These are phyloP conservation scores for Climacium dendroides DNA, from an alignment of 225 moss, liverwort and hornwort species.

Conservation along the genomic window DNA sequence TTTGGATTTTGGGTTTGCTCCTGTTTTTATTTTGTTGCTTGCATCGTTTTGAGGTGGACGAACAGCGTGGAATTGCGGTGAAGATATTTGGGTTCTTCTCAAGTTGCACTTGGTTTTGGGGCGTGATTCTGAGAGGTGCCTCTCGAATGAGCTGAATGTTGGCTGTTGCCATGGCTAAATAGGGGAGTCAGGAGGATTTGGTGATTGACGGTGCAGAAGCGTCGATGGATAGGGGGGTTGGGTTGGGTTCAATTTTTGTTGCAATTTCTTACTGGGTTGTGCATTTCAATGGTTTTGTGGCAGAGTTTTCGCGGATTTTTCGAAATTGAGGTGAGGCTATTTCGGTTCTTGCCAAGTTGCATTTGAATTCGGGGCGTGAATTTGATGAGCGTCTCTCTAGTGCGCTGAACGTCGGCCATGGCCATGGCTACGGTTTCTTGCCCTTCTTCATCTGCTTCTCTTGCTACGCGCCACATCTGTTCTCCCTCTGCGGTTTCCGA, in stretches of 20 bases:
- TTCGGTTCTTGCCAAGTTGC: not conserved
- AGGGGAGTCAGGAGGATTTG: not conserved
- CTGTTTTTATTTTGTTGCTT: not conserved
- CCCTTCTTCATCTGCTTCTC: not conserved
- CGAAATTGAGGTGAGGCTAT: not conserved
- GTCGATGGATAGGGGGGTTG: not conserved
- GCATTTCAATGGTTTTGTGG: not conserved
- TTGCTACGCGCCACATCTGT: not conserved
- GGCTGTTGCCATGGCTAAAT: not conserved
- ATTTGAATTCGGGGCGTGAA: not conserved
- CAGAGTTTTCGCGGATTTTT: not conserved
- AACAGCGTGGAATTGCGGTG: not conserved
- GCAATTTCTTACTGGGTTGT: not conserved
- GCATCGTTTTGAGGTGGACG: not conserved
- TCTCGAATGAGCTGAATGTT: not conserved
- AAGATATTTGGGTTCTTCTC: not conserved
- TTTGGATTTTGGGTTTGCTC: not conserved
- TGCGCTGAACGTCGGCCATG: conserved; percentile 3
- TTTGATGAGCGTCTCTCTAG: not conserved
- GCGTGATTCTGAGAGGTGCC: not conserved
- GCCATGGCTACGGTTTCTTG: conserved; percentile 14
- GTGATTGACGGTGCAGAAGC: not conserved
- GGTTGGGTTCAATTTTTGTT: not conserved
- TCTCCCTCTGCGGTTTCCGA: not conserved
- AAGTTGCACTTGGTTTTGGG: not conserved